These are phyloP conservation scores for Coniochaeta sp. DNA, from an alignment of 2,329 filamentous ascomycete genomes.

Conservation along the genomic window DNA sequence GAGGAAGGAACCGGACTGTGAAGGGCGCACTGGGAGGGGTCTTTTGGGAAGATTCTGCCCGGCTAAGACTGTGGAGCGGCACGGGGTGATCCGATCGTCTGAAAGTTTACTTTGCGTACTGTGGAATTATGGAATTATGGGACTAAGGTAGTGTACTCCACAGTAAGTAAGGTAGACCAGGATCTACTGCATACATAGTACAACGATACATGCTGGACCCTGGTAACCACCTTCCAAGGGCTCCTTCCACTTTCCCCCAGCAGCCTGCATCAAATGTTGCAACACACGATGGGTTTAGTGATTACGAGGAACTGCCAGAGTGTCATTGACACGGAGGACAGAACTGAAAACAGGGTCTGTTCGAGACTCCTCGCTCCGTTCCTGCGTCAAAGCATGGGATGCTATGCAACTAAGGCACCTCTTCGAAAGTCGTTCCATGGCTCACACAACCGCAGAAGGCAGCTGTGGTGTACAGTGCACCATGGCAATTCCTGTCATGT, in stretches of 20 bases:
- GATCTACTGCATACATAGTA: background rate
- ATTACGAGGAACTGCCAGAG: background rate
- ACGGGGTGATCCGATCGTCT: background rate
- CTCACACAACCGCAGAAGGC: too few species aligned
- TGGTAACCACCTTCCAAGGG: background rate
- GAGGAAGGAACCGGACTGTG: too few species aligned
- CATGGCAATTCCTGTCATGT: too few species aligned
- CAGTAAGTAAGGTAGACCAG: too few species aligned
- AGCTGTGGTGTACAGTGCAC: too few species aligned
- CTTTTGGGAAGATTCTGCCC: background rate
- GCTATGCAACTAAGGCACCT: too few species aligned
- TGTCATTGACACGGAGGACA: background rate
- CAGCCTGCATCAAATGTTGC: background rate
- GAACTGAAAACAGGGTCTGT: background rate
- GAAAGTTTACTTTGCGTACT: too few species aligned
- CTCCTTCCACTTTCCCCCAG: background rate
- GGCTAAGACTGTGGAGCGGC: background rate
- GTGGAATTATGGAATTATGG: too few species aligned
- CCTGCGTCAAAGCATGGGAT: background rate
- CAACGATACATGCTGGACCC: background rate
- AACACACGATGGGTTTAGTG: too few species aligned
- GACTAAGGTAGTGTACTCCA: too few species aligned
- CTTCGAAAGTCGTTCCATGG: too few species aligned
- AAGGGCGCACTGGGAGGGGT: too few species aligned
- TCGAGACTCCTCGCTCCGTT: background rate